phyloP scores from a whole-genome alignment of 2,329 filamentous ascomycete species.

The Pestalotiopsis sp. region DNA sequence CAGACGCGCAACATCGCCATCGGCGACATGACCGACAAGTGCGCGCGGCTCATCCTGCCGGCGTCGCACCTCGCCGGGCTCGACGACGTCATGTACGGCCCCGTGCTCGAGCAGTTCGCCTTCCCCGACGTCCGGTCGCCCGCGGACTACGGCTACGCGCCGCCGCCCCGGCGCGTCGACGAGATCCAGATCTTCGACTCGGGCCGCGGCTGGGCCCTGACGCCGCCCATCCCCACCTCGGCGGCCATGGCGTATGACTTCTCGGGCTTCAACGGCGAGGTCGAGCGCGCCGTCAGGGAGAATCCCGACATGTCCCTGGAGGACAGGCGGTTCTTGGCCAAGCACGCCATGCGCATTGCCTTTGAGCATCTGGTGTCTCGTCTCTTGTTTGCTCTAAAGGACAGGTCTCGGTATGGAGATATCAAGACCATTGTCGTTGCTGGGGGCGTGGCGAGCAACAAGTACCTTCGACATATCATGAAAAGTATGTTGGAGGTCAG shows the following conservation, averaged over 20 bases:
- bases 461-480: slow-evolving; percentile 72
- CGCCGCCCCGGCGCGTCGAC: slow-evolving; percentile 59
- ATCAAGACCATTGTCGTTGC: slow-evolving; percentile 72
- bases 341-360: slow-evolving; percentile 74
- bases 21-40: slow-evolving; percentile 88
- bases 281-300: slow-evolving; percentile 56
- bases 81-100: slow-evolving; percentile 77
- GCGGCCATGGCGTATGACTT: slow-evolving; percentile 72
- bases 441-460: slow-evolving; percentile 88
- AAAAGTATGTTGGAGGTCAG: slow-evolving; percentile 61
- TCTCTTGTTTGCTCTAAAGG: slow-evolving; percentile 69
- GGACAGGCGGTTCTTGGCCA: slow-evolving; percentile 71
- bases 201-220: slow-evolving; percentile 63
- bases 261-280: slow-evolving; percentile 67
- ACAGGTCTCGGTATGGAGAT: slow-evolving; percentile 10
- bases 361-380: slow-evolving; percentile 88
- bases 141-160: slow-evolving; percentile 55
- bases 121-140: slow-evolving; percentile 51
- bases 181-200: slow-evolving; percentile 52
- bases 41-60: slow-evolving; percentile 77
- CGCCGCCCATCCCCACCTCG: slow-evolving; percentile 64
- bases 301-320: slow-evolving; percentile 47
- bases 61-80: slow-evolving; percentile 52
- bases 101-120: slow-evolving; percentile 77
- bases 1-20: slow-evolving; percentile 80